These are phyloP conservation scores for Blastomyces emzantsi DNA, from an alignment of 2,329 filamentous ascomycete genomes.

Conservation along the genomic window DNA sequence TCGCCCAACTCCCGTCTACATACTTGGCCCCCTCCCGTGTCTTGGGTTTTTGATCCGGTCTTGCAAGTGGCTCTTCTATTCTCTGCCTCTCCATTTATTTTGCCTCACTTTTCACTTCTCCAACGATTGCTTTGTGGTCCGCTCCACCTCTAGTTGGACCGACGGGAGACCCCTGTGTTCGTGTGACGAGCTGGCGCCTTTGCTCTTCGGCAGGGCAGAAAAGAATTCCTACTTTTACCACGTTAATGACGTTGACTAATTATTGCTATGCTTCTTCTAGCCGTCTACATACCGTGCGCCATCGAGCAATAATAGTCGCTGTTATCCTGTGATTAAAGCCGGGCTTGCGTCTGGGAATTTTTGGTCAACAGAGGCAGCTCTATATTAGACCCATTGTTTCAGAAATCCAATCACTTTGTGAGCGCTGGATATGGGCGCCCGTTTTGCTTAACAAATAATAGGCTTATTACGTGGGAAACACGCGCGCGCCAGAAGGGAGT, in stretches of 20 bases:
- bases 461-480: not conserved
- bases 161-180: not conserved
- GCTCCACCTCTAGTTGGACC: not conserved
- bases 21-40: not conserved
- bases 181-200: slow-evolving; percentile 3
- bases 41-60: not conserved
- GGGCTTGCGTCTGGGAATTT: not conserved
- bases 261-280: not conserved
- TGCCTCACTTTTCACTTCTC: slow-evolving; percentile 8
- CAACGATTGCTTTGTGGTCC: not conserved
- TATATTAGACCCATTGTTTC: not conserved
- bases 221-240: not conserved
- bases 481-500: not conserved
- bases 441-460: not conserved
- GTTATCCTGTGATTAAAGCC: not conserved
- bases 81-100: not conserved
- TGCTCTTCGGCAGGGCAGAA: not conserved
- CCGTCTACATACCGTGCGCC: not conserved
- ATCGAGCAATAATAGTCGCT: not conserved
- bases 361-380: not conserved
- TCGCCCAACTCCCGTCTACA: not conserved
- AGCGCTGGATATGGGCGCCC: not conserved
- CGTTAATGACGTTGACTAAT: slow-evolving; percentile 1
- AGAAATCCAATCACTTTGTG: not conserved
- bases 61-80: not conserved